These are phyloP conservation scores for Mycena latifolia DNA, from an alignment of 768 basidiomycete species.

Conservation along the genomic window DNA sequence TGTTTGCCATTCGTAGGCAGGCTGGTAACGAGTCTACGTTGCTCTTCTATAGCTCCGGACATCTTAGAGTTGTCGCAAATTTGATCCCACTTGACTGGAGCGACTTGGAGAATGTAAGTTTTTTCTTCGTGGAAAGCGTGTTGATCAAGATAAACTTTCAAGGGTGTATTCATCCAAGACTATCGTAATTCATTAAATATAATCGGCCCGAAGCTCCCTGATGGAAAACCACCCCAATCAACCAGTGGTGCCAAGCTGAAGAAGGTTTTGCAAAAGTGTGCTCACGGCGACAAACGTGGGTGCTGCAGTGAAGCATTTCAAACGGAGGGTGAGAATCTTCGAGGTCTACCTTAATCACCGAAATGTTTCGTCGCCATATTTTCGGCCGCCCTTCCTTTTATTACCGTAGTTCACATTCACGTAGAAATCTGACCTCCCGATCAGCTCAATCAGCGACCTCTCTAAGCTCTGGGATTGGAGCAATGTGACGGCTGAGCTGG, in stretches of 20 bases:
- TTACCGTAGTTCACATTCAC: slow-evolving; percentile 5
- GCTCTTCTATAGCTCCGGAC: slow-evolving; percentile 83
- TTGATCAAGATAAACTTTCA: no score
- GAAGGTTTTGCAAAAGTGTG: slow-evolving; percentile 12
- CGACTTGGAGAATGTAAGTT: slow-evolving; percentile 90
- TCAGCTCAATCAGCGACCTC: slow-evolving; percentile 71
- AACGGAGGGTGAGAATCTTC: slow-evolving; percentile 18
- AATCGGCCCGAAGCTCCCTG: not conserved
- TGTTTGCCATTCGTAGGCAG: no score
- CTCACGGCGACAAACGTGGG: slow-evolving; percentile 54
- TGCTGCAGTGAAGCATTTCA: slow-evolving; percentile 60
- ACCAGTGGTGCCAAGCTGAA: not conserved
- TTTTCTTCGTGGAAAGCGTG: no score
- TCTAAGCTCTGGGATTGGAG: slow-evolving; percentile 86
- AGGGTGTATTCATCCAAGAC: slow-evolving; percentile 34
- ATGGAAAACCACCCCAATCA: not conserved
- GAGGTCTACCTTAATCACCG: no score
- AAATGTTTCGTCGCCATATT: no score
- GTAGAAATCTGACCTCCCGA: slow-evolving; percentile 77
- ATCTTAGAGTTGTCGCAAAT: slow-evolving; percentile 88
- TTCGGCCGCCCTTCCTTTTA: no score
- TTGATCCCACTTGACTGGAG: slow-evolving; percentile 89
- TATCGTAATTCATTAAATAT: not conserved
- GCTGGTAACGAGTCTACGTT: no score
- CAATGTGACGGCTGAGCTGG: slow-evolving; percentile 75